These are phyloP conservation scores for Phoenix dactylifera DNA, from an alignment of 176 grass and related monocot genomes.

Conservation along the genomic window DNA sequence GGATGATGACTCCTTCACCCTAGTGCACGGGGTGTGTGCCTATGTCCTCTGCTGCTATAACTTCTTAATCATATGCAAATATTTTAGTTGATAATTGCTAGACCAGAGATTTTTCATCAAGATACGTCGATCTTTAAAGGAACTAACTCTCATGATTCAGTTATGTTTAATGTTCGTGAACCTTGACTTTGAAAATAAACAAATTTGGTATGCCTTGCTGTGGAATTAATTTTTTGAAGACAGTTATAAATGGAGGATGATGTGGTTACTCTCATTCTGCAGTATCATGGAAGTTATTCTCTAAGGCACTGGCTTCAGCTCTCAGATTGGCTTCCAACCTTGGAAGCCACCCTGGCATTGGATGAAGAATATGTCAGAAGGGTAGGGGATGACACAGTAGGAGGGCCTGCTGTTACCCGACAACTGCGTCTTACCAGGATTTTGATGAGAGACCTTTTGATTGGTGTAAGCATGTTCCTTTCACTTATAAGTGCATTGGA, in stretches of 20 bases:
- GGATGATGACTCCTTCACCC: conserved; percentile 47
- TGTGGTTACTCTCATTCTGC: conserved; percentile 14
- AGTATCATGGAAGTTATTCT: conserved; percentile 94
- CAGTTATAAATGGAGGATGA: too few relatives aligned
- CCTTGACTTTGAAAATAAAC: too few relatives aligned
- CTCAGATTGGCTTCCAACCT: conserved; percentile 80
- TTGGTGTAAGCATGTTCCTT: conserved; percentile 59
- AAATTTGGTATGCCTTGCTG: too few relatives aligned
- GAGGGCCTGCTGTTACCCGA: conserved; percentile 73
- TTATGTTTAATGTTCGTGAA: too few relatives aligned
- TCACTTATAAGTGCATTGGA: not conserved
- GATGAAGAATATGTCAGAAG: conserved; percentile 77
- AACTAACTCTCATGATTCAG: too few relatives aligned
- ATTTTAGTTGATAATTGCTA: too few relatives aligned
- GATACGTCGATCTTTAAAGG: too few relatives aligned
- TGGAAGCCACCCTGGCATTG: conserved; percentile 78
- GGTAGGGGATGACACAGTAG: conserved; percentile 74
- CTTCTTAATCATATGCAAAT: too few relatives aligned
- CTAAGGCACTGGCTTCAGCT: conserved; percentile 85
- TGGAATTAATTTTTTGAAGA: too few relatives aligned
- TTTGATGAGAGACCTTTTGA: conserved; percentile 97
- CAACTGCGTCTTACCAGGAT: conserved; percentile 74
- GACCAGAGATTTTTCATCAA: too few relatives aligned
- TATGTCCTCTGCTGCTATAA: not conserved
- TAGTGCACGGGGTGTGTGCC: conserved; percentile 74